Evolutionary conservation across 176 grass and related monocot genomes (phyloP).

Genomic region (Cocos nucifera): DNA sequence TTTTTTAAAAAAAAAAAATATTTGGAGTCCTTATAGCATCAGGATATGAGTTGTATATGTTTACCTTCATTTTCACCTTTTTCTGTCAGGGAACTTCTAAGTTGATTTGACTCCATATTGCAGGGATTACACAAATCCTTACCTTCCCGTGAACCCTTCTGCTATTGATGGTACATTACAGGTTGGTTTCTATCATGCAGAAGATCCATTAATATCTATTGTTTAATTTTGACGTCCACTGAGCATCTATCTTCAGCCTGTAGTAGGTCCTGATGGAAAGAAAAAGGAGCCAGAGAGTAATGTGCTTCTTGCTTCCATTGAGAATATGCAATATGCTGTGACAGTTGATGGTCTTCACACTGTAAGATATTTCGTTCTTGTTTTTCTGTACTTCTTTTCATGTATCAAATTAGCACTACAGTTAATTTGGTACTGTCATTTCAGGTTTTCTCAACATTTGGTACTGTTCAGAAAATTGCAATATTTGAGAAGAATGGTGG

Average conservation of each 20-base stretch:
- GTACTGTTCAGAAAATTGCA: slow-evolving; percentile 90
- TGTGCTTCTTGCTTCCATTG: slow-evolving; percentile 91
- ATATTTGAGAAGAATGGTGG: slow-evolving; percentile 95
- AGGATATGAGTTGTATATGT: too few species aligned
- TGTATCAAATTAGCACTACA: neutral
- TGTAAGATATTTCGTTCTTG: slow-evolving; percentile 34
- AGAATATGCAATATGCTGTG: slow-evolving; percentile 92
- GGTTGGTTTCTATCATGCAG: slow-evolving; percentile 37
- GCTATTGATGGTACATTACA: slow-evolving; percentile 66
- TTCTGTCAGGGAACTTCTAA: too few species aligned
- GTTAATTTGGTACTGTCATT: neutral
- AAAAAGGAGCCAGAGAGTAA: slow-evolving; percentile 77
- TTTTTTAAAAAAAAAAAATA: too few species aligned
- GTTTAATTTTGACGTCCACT: slow-evolving; percentile 17
- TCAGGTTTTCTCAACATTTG: slow-evolving; percentile 91
- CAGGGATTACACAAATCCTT: slow-evolving; percentile 96
- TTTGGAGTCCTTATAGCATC: too few species aligned
- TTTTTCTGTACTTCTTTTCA: too few species aligned
- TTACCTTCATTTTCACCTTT: too few species aligned
- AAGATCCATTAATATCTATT: slow-evolving; percentile 16
- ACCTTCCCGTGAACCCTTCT: slow-evolving; percentile 89
- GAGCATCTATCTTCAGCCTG: slow-evolving; percentile 32
- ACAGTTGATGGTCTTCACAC: slow-evolving; percentile 92
- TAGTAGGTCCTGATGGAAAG: slow-evolving; percentile 66
- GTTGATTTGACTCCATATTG: too few species aligned